Percentiles rank a stretch among this genome's conserved stretches.
Conservation (phyloP, 139 green algal species). For the Edaphochlamys debaryana region DNA sequence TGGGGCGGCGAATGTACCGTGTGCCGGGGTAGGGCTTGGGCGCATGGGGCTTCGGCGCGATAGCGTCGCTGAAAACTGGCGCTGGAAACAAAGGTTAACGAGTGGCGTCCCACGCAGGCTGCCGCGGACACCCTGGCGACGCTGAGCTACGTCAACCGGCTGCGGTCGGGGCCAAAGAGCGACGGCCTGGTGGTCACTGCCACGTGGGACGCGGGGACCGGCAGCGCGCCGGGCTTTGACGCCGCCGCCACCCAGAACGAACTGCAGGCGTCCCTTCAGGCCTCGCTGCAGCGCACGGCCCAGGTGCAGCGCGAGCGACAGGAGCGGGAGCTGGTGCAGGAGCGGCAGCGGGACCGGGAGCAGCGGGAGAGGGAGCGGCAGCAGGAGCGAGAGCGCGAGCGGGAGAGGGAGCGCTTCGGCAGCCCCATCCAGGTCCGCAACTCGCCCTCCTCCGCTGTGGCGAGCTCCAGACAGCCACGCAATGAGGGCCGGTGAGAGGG, state of each 20-base stretch:
- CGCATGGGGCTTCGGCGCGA: too few species aligned
- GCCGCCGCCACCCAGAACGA: conserved; percentile 11
- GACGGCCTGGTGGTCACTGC: conserved; percentile 49
- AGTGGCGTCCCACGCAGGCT: too few species aligned
- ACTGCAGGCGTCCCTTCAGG: conserved; percentile 4
- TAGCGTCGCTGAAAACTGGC: too few species aligned
- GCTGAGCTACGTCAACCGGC: conserved; percentile 50
- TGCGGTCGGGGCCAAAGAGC: conserved; percentile 39
- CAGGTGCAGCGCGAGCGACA: conserved; percentile 23
- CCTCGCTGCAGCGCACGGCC: conserved; percentile 4
- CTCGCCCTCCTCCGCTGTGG: not conserved
- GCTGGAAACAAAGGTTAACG: too few species aligned
- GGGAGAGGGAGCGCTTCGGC: conserved; percentile 25
- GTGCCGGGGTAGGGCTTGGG: not conserved
- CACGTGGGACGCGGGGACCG: conserved; percentile 39
- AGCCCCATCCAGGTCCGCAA: conserved; percentile 36
- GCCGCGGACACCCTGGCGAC: conserved; percentile 57
- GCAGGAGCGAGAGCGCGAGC: not conserved
- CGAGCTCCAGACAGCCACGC: not conserved
- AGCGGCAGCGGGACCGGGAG: conserved; percentile 27
- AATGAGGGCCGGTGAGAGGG: not conserved
- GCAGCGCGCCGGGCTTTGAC: not conserved
- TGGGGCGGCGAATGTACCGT: not conserved
- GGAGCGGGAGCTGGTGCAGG: conserved; percentile 21
- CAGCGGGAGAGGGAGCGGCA: conserved; percentile 34